A percentile compares a stretch with the other conserved stretches of the same genome.
Conservation (phyloP, 768 basidiomycete species). For the Fistulinella prunicolor region DNA sequence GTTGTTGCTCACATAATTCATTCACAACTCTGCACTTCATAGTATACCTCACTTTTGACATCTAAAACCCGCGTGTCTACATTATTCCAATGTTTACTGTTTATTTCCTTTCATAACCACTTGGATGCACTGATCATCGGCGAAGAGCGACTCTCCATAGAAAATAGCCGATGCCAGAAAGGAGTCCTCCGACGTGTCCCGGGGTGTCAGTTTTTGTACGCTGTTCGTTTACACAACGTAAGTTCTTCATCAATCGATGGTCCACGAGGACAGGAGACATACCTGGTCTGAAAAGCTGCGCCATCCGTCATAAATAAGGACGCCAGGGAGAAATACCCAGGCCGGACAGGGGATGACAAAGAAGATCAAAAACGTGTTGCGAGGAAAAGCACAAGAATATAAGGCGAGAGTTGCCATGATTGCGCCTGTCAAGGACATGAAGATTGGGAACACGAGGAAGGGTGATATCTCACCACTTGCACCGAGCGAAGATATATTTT, state of each 20-base stretch:
- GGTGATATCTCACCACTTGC: slow-evolving; percentile 61
- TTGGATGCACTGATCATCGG: slow-evolving; percentile 13
- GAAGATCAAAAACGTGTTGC: slow-evolving; percentile 64
- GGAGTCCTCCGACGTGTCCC: slow-evolving; percentile 67
- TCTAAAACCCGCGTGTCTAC: slow-evolving; percentile 7
- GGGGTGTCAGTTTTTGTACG: slow-evolving; percentile 52
- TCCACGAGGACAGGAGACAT: slow-evolving; percentile 6
- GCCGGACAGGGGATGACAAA: slow-evolving; percentile 78
- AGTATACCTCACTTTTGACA: slow-evolving; percentile 11
- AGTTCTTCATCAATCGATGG: background rate
- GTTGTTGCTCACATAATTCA: slow-evolving; percentile 12
- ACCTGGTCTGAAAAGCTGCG: slow-evolving; percentile 36
- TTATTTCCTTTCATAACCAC: background rate
- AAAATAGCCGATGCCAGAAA: slow-evolving; percentile 59
- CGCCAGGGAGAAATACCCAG: slow-evolving; percentile 66
- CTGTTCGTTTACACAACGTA: slow-evolving; percentile 32
- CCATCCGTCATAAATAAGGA: slow-evolving; percentile 40
- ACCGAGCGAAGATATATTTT: slow-evolving; percentile 46
- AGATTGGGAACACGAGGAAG: background rate
- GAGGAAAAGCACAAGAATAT: slow-evolving; percentile 70
- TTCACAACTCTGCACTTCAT: slow-evolving; percentile 2
- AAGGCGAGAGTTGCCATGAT: slow-evolving; percentile 69
- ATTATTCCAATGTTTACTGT: too few species aligned
- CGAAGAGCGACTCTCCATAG: slow-evolving; percentile 30
- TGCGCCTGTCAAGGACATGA: slow-evolving; percentile 50